phyloP scores from a whole-genome alignment of 2,329 filamentous ascomycete species.

The Penicillium sp. region DNA sequence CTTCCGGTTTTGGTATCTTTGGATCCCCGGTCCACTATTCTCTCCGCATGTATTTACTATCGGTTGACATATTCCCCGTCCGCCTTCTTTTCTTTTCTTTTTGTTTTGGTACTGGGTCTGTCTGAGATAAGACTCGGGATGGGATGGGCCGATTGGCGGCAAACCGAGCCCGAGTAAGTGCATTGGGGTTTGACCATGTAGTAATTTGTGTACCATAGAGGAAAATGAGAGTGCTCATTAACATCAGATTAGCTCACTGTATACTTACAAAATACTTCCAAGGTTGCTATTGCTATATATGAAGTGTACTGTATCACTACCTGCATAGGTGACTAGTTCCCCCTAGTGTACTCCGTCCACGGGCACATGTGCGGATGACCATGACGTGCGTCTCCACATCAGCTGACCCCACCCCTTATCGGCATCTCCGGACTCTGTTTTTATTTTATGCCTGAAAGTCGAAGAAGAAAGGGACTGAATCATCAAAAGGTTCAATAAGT shows the following conservation, averaged over 20 bases:
- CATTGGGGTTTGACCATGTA: slow-evolving; percentile 19
- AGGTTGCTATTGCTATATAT: background rate
- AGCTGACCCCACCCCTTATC: slow-evolving; percentile 15
- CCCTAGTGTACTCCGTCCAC: background rate
- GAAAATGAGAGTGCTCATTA: slow-evolving; percentile 23
- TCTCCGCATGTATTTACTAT: slow-evolving; percentile 33
- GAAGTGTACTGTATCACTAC: too few species aligned
- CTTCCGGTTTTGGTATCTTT: slow-evolving; percentile 17
- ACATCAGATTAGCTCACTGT: background rate
- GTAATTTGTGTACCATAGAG: slow-evolving; percentile 32
- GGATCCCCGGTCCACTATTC: slow-evolving; percentile 21
- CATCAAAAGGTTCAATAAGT: background rate
- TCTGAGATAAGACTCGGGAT: slow-evolving; percentile 13
- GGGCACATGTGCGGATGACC: slow-evolving; percentile 2
- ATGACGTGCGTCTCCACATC: slow-evolving; percentile 13
- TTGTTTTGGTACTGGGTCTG: slow-evolving; percentile 16
- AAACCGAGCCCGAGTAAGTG: slow-evolving; percentile 14
- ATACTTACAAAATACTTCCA: background rate
- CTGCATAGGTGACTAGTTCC: too few species aligned
- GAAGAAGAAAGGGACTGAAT: background rate
- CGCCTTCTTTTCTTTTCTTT: slow-evolving; percentile 18
- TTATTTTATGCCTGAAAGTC: background rate
- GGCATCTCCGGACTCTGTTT: background rate
- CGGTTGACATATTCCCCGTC: slow-evolving; percentile 26
- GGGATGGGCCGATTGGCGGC: slow-evolving; percentile 6